These are phyloP conservation scores for Pisolithus marmoratus DNA, from an alignment of 768 basidiomycete species.

Conservation along the genomic window DNA sequence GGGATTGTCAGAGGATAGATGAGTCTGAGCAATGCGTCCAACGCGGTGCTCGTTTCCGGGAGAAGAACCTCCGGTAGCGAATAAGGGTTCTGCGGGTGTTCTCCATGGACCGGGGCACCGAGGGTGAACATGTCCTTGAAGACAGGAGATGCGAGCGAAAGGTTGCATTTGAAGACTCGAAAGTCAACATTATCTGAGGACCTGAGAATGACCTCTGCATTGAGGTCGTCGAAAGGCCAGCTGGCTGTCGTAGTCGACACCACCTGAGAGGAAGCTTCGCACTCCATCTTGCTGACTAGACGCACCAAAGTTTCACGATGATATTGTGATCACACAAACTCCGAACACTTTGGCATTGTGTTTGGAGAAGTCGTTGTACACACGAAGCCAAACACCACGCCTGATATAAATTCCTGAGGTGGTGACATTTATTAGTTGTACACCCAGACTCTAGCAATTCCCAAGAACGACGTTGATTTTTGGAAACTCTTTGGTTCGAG, in stretches of 20 bases:
- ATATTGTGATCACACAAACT: no score
- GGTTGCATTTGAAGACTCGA: background rate
- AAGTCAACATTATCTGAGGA: slow-evolving; percentile 6
- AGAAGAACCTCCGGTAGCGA: slow-evolving; percentile 5
- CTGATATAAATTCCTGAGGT: no score
- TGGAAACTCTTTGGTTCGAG: no score
- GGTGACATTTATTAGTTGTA: no score
- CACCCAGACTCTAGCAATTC: no score
- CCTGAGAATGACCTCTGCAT: slow-evolving; percentile 6
- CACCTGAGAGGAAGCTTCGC: no score
- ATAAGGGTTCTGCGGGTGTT: background rate
- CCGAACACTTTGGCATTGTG: no score
- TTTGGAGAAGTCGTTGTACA: no score
- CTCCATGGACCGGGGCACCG: slow-evolving; percentile 22
- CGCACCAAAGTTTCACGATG: no score
- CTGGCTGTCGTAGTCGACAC: background rate
- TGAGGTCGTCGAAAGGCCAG: background rate
- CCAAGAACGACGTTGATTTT: no score
- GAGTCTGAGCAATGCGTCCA: slow-evolving; percentile 15
- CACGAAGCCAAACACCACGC: no score
- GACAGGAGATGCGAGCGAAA: slow-evolving; percentile 38
- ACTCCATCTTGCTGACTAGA: no score
- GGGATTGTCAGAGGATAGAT: slow-evolving; percentile 22
- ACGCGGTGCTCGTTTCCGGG: slow-evolving; percentile 12
- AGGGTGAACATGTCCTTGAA: slow-evolving; percentile 45